A percentile compares a stretch with the other conserved stretches of the same genome.
Conservation (phyloP, 164 flowering plant species). For the Dillenia turbinata region DNA sequence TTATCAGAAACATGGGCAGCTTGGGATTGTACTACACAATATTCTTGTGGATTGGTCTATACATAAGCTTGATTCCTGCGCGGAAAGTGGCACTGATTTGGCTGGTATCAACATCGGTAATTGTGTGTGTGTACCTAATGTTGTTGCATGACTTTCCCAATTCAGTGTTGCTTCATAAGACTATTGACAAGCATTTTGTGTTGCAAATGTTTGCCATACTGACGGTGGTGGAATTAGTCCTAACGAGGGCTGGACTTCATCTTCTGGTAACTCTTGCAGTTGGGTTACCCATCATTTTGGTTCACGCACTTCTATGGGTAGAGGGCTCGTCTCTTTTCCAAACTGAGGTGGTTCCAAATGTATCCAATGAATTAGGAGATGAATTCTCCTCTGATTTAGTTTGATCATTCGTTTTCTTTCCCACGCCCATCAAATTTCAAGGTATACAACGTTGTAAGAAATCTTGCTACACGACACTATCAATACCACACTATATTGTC, state of each 20-base stretch:
- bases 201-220: constrained; percentile 11
- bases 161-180: constrained; percentile 12
- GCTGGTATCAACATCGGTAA: constrained; percentile 11
- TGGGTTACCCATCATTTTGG: constrained; percentile 18
- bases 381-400: too few relatives aligned
- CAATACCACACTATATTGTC: too few relatives aligned
- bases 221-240: constrained; percentile 12
- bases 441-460: too few relatives aligned
- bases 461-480: too few relatives aligned
- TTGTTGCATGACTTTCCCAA: constrained; percentile 16
- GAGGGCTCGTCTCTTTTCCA: constrained; percentile 4
- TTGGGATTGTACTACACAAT: constrained; percentile 5
- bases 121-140: constrained; percentile 7
- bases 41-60: constrained; percentile 19
- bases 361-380: too few relatives aligned
- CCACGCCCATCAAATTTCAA: too few relatives aligned
- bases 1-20: constrained; percentile 6
- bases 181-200: constrained; percentile 16
- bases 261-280: constrained; percentile 17
- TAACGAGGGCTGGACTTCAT: constrained; percentile 20
- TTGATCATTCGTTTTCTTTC: too few relatives aligned
- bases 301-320: constrained; percentile 25
- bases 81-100: constrained; percentile 20
- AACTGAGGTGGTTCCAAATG: constrained; percentile 1
- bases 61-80: constrained; percentile 14